These are phyloP conservation scores for Phaeotremella skinneri DNA, from an alignment of 768 basidiomycete genomes.

Conservation along the genomic window DNA sequence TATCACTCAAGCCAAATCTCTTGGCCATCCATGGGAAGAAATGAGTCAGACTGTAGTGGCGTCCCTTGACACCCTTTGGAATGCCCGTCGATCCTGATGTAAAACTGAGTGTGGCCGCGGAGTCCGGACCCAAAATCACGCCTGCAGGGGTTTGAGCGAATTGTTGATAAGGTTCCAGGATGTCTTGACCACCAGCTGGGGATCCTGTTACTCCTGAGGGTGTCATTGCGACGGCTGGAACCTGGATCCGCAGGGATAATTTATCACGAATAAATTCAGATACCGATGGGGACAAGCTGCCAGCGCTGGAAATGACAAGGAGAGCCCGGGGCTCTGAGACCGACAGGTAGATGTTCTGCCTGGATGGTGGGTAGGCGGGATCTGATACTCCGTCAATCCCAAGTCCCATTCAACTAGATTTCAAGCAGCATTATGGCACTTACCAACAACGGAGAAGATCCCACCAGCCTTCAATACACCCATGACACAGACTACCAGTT, in stretches of 20 bases:
- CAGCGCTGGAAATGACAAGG: conserved; percentile 85
- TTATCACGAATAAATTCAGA: conserved; percentile 75
- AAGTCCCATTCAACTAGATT: background rate
- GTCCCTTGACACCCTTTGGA: conserved; percentile 93
- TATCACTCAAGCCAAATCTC: conserved; percentile 68
- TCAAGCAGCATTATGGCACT: conserved; percentile 38
- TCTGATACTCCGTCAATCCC: too few relatives aligned
- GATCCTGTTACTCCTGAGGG: conserved; percentile 67
- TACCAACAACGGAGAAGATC: conserved; percentile 95
- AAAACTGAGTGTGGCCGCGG: conserved; percentile 88
- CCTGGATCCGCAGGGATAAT: conserved; percentile 81
- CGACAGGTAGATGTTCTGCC: conserved; percentile 87
- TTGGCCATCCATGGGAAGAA: conserved; percentile 99
- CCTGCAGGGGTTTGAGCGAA: conserved; percentile 72
- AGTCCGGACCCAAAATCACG: conserved; percentile 88
- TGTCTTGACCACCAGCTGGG: conserved; percentile 55
- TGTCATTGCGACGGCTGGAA: conserved; percentile 79
- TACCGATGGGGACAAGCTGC: conserved; percentile 72
- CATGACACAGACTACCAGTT: conserved; percentile 95
- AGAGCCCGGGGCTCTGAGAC: conserved; percentile 91
- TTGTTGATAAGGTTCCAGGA: conserved; percentile 59
- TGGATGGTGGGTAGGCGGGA: conserved; percentile 89
- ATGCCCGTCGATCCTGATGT: conserved; percentile 97
- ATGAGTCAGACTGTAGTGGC: conserved; percentile 94
- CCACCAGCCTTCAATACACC: conserved; percentile 93